These are phyloP conservation scores for Pinus tabuliformis DNA, from an alignment of 75 land plant genomes.

Conservation along the genomic window DNA sequence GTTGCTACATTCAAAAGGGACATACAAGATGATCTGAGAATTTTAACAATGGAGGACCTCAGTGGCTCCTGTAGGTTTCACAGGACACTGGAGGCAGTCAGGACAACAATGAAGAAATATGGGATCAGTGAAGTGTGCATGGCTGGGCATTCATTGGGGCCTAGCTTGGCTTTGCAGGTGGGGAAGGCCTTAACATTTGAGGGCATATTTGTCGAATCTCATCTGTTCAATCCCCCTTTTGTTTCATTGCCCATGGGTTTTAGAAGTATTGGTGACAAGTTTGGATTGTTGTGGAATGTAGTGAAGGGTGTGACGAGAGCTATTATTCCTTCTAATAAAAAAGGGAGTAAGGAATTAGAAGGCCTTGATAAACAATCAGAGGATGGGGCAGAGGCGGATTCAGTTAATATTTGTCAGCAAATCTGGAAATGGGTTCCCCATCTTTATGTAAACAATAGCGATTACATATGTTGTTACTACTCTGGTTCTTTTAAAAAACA, in stretches of 20 bases:
- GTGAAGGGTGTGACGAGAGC: background rate
- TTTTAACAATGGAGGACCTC: slow-evolving; percentile 59
- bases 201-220: slow-evolving; percentile 50
- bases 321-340: slow-evolving; percentile 34
- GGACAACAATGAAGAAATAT: slow-evolving; percentile 14
- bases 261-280: slow-evolving; percentile 50
- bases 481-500: slow-evolving; percentile 19
- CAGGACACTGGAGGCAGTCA: slow-evolving; percentile 42
- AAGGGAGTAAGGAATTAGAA: background rate
- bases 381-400: background rate
- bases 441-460: slow-evolving; percentile 70
- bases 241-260: slow-evolving; percentile 61
- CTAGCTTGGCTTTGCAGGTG: slow-evolving; percentile 68
- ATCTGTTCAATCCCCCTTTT: slow-evolving; percentile 78
- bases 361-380: no score
- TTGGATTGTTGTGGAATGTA: slow-evolving; percentile 39
- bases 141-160: slow-evolving; percentile 69
- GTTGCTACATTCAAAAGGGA: slow-evolving; percentile 48
- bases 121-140: slow-evolving; percentile 54
- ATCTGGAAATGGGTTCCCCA: slow-evolving; percentile 54
- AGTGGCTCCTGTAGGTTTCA: slow-evolving; percentile 47
- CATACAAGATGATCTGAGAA: slow-evolving; percentile 59
- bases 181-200: slow-evolving; percentile 60
- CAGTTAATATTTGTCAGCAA: background rate
- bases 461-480: slow-evolving; percentile 63